A percentile compares a stretch with the other conserved stretches of the same genome.
Conservation (phyloP, 805 yeast species). For the Soucietia sequanensis region DNA sequence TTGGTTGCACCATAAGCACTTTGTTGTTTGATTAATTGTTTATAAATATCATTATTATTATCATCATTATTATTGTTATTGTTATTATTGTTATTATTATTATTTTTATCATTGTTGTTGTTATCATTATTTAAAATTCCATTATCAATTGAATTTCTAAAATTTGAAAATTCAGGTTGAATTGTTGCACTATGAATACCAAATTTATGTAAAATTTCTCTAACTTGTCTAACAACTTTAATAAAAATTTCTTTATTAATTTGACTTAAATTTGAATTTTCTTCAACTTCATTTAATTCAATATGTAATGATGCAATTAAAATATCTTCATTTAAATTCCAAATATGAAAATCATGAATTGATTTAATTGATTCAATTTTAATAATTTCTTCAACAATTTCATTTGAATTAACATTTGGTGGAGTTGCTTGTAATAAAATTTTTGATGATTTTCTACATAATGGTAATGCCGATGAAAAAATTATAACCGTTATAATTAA, state of each 20-base stretch:
- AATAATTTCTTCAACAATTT: constrained; percentile 66
- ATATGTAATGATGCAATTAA: constrained; percentile 89
- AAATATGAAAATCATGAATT: constrained; percentile 92
- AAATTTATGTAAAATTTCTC: constrained; percentile 73
- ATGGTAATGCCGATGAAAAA: constrained; percentile 86
- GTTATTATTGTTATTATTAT: no score
- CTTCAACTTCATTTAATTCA: constrained; percentile 43
- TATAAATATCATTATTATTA: constrained; percentile 3
- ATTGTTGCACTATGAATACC: constrained; percentile 94
- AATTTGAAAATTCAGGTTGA: constrained; percentile 79
- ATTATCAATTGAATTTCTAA: neutral
- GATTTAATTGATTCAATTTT: constrained; percentile 72
- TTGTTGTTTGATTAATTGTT: constrained; percentile 5
- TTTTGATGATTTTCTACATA: constrained; percentile 82
- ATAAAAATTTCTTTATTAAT: constrained; percentile 47
- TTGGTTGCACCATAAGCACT: constrained; percentile 32
- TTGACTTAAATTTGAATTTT: constrained; percentile 45
- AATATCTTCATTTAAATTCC: constrained; percentile 90
- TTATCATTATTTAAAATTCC: neutral
- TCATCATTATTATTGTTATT: neutral
- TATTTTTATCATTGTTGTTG: no score
- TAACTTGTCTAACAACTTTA: constrained; percentile 69
- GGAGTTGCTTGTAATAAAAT: constrained; percentile 94
- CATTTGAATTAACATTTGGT: constrained; percentile 70
- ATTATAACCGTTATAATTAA: constrained; percentile 83